Percentiles rank a stretch among this genome's conserved stretches.
Conservation (phyloP, 306 rosid genomes). For the Neltuma alba region DNA sequence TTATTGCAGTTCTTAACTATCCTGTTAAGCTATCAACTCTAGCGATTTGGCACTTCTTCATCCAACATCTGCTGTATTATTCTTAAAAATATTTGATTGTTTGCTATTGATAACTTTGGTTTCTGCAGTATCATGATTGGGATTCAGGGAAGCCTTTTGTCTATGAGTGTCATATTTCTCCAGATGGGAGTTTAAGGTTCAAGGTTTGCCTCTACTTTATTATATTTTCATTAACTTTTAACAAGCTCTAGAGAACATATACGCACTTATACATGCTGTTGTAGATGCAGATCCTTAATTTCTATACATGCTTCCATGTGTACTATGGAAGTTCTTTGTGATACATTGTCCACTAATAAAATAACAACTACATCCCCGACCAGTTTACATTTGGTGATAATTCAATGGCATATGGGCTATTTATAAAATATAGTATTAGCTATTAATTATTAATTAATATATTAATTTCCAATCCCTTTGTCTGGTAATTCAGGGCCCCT, state of each 20-base stretch:
- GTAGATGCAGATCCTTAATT: not conserved
- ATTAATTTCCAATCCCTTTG: slow-evolving; percentile 22
- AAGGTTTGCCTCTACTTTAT: slow-evolving; percentile 57
- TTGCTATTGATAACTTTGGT: slow-evolving; percentile 16
- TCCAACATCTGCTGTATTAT: not conserved
- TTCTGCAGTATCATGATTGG: slow-evolving; percentile 65
- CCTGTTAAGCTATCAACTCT: not conserved
- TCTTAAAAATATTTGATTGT: slow-evolving; percentile 3
- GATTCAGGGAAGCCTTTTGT: slow-evolving; percentile 53
- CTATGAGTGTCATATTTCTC: slow-evolving; percentile 62
- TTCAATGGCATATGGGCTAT: slow-evolving; percentile 1
- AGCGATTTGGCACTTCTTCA: not conserved
- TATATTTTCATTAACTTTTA: not conserved
- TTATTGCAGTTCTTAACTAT: not conserved
- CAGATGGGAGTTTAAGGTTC: slow-evolving; percentile 56
- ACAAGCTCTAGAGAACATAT: not conserved
- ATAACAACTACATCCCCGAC: not conserved
- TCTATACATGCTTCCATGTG: not conserved
- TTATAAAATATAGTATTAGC: not conserved
- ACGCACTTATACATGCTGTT: not conserved
- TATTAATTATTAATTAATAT: not conserved
- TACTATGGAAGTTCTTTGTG: not conserved
- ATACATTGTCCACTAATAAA: not conserved
- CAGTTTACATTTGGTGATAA: not conserved
- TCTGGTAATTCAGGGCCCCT: slow-evolving; percentile 66